A percentile compares a stretch with the other conserved stretches of the same genome.
phyloP scores from a whole-genome alignment of 495 filamentous ascomycete species.

The Talaromyces borbonicus region DNA sequence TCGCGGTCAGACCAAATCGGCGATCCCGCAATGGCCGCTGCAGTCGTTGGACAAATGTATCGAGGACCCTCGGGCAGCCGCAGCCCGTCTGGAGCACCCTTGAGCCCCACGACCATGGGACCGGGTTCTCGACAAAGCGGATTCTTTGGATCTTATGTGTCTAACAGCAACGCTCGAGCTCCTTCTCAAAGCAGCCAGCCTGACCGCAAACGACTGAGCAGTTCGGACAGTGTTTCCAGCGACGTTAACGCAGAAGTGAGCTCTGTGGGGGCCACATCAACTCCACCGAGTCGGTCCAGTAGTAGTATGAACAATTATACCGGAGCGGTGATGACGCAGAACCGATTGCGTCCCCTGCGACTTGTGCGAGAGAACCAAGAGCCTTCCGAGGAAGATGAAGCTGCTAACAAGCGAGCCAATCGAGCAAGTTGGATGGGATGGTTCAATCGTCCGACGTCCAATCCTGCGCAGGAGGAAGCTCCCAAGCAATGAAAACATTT shows the following conservation, averaged over 20 bases:
- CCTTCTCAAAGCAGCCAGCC: conserved; percentile 37
- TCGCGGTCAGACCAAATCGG: conserved; percentile 63
- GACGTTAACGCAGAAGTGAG: conserved; percentile 45
- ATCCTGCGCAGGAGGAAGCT: neutral
- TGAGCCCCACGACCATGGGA: conserved; percentile 40
- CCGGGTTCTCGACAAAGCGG: conserved; percentile 32
- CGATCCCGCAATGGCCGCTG: conserved; percentile 44
- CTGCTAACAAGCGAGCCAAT: conserved; percentile 49
- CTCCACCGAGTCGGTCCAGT: conserved; percentile 44
- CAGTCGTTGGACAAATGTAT: conserved; percentile 78
- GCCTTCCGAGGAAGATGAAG: conserved; percentile 36
- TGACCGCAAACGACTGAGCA: conserved; percentile 37
- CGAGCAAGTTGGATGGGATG: conserved; percentile 53
- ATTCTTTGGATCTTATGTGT: conserved; percentile 33
- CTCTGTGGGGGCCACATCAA: conserved; percentile 41
- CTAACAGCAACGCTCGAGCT: conserved; percentile 40
- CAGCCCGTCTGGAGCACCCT: conserved; percentile 46
- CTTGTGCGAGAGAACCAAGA: conserved; percentile 66
- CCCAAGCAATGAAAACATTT: conserved; percentile 4
- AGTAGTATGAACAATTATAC: conserved; percentile 45
- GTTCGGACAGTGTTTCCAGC: conserved; percentile 49
- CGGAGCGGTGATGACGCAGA: conserved; percentile 56
- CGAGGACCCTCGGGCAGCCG: conserved; percentile 44
- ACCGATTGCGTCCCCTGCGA: conserved; percentile 73
- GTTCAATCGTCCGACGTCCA: conserved; percentile 28